Evolutionary conservation across 768 basidiomycete genomes (phyloP).

Genomic region (Tulasnella sp.): DNA sequence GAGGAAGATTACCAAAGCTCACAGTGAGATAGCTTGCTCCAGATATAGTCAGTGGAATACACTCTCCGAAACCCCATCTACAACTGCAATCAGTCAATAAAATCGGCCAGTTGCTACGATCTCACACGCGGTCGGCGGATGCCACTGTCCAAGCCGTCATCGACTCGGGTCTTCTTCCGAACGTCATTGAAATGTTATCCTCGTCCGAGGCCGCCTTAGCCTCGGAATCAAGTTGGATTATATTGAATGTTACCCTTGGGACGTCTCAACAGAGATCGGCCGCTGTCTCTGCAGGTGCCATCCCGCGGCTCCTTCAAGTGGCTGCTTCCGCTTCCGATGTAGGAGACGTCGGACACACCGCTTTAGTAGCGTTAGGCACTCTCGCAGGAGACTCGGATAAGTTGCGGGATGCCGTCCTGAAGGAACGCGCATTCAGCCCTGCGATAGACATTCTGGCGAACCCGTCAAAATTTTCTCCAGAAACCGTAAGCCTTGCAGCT

Average conservation of each 20-base stretch:
- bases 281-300: not conserved
- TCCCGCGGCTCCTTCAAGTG: not conserved
- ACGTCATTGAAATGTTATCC: not conserved
- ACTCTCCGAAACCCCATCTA: no score
- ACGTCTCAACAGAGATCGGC: not conserved
- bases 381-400: not conserved
- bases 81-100: not conserved
- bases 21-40: no score
- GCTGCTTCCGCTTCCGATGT: not conserved
- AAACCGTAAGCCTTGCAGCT: no score
- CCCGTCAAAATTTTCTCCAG: not conserved
- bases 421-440: not conserved
- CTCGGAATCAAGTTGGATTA: not conserved
- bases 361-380: not conserved
- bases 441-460: not conserved
- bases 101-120: not conserved
- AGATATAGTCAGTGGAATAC: no score
- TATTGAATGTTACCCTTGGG: not conserved
- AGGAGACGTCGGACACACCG: not conserved
- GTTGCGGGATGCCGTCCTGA: not conserved
- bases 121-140: no score
- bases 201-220: not conserved
- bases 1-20: no score
- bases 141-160: not conserved
- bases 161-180: not conserved